Evolutionary conservation across 2,329 filamentous ascomycete genomes (phyloP).

Genomic region (Gaeumannomyces tritici): DNA sequence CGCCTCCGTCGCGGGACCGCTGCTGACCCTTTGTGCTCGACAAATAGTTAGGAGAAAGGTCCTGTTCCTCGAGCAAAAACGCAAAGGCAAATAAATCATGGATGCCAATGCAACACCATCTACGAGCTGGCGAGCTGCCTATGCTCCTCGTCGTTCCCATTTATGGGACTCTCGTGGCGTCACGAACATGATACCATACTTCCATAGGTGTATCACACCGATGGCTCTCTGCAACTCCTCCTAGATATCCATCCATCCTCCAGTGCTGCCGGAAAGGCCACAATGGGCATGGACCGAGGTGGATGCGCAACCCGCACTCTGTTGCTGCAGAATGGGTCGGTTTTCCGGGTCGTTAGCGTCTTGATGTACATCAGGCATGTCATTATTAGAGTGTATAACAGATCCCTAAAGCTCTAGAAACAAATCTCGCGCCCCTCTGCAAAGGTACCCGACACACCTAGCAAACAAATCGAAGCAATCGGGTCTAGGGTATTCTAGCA

Average conservation of each 20-base stretch:
- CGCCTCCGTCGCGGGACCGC: too few species aligned
- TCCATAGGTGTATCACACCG: background rate
- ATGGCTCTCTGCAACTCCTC: background rate
- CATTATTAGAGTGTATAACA: background rate
- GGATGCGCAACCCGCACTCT: background rate
- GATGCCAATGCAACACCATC: background rate
- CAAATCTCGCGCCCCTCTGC: background rate
- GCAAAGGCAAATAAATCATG: conserved; percentile 39
- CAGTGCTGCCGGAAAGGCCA: background rate
- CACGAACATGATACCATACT: background rate
- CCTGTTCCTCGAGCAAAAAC: conserved; percentile 88
- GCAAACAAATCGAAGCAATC: background rate
- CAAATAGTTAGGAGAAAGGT: conserved; percentile 81
- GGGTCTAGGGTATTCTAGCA: background rate
- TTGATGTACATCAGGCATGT: background rate
- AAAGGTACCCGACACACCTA: background rate
- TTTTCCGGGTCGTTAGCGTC: background rate
- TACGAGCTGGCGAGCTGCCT: background rate
- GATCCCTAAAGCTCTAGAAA: background rate
- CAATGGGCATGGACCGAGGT: background rate
- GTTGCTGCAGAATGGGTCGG: background rate
- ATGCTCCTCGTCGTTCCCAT: background rate
- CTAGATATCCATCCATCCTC: background rate
- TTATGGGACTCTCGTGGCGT: background rate
- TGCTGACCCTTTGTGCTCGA: background rate